Conservation (phyloP, 495 filamentous ascomycete species). For the Penicillium salamii region DNA sequence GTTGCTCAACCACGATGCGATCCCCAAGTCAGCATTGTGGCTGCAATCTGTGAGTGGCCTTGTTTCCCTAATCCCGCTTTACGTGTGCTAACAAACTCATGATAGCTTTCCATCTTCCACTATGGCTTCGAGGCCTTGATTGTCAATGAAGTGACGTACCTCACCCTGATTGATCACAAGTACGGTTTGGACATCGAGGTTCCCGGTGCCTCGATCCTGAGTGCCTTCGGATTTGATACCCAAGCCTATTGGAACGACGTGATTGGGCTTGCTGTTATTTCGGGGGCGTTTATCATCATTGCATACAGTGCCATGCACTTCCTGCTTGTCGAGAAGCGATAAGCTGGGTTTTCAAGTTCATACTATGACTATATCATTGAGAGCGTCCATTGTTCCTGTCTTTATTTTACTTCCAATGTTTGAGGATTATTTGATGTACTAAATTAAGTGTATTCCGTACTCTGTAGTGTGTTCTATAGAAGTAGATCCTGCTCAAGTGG, state of each 20-base stretch:
- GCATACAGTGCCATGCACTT: constrained; percentile 94
- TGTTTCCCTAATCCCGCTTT: background rate
- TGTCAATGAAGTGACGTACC: constrained; percentile 93
- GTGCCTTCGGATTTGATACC: constrained; percentile 87
- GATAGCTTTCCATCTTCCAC: constrained; percentile 95
- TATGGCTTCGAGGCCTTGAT: constrained; percentile 96
- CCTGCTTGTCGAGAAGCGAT: constrained; percentile 88
- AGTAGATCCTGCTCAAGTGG: too few species aligned
- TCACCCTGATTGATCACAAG: constrained; percentile 88
- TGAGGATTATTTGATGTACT: too few species aligned
- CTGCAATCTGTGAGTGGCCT: constrained; percentile 65
- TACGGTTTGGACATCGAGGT: constrained; percentile 95
- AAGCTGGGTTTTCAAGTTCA: constrained; percentile 15
- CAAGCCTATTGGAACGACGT: constrained; percentile 83
- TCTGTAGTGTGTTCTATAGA: background rate
- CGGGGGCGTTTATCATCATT: constrained; percentile 77
- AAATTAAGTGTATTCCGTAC: too few species aligned
- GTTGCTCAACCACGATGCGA: constrained; percentile 89
- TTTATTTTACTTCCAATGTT: too few species aligned
- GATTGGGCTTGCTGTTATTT: constrained; percentile 76
- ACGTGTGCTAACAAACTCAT: constrained; percentile 2
- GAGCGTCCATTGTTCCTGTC: background rate
- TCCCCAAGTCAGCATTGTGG: constrained; percentile 80
- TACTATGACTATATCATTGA: background rate
- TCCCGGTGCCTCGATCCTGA: constrained; percentile 89